These are phyloP conservation scores for Hura crepitans DNA, from an alignment of 441 rosid genomes.

Conservation along the genomic window DNA sequence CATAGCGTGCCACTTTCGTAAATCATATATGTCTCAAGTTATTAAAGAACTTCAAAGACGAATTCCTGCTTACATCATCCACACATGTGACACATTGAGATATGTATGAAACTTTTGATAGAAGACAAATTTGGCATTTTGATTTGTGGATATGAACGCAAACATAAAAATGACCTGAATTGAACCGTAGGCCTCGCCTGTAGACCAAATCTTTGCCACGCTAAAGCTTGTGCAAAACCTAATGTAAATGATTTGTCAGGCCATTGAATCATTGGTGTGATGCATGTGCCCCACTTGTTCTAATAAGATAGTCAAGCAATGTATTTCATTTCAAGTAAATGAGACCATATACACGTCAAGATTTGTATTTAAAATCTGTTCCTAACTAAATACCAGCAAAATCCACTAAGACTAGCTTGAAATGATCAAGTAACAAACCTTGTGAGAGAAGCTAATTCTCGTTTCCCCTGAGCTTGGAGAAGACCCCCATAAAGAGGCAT, in stretches of 20 bases:
- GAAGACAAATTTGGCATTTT: background rate
- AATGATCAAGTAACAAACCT: slow-evolving; percentile 39
- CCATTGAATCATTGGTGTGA: slow-evolving; percentile 80
- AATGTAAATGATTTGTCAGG: slow-evolving; percentile 78
- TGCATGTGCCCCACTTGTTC: slow-evolving; percentile 82
- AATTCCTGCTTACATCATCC: background rate
- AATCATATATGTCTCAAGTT: background rate
- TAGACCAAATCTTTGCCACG: slow-evolving; percentile 83
- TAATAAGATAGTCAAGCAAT: slow-evolving; percentile 24
- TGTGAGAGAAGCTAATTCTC: slow-evolving; percentile 83
- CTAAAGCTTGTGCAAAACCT: slow-evolving; percentile 68
- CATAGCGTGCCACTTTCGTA: background rate
- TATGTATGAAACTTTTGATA: background rate
- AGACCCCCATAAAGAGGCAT: slow-evolving; percentile 81
- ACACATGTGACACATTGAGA: background rate
- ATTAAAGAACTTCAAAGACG: background rate
- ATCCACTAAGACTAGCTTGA: slow-evolving; percentile 8
- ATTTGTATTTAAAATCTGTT: background rate
- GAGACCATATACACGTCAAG: background rate
- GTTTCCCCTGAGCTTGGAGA: slow-evolving; percentile 94
- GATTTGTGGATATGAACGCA: background rate
- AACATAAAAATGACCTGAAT: slow-evolving; percentile 44
- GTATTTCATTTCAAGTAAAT: slow-evolving; percentile 8
- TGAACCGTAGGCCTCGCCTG: slow-evolving; percentile 74
- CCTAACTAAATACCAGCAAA: background rate